Evolutionary conservation across 2,329 filamentous ascomycete genomes (phyloP).

Genomic region (Huntiella moniliformis): DNA sequence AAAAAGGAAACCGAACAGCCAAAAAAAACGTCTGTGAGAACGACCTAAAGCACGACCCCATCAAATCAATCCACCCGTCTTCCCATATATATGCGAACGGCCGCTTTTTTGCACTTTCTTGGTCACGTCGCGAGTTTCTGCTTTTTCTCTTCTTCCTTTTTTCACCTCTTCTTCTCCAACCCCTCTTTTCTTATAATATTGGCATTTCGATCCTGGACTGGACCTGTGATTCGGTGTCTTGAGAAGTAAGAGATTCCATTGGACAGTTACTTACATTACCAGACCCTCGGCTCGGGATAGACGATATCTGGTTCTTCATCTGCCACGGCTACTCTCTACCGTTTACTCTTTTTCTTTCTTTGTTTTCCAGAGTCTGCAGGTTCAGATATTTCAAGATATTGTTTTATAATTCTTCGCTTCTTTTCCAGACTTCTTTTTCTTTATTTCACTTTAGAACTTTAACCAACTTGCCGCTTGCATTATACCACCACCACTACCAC

Average conservation of each 20-base stretch:
- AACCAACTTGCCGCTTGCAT: not conserved
- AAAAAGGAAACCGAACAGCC: not conserved
- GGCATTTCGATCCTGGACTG: not conserved
- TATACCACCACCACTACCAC: no score
- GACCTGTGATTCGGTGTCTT: no score
- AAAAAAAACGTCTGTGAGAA: not conserved
- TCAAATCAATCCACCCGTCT: no score
- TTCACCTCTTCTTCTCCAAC: conserved; percentile 14
- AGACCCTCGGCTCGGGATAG: no score
- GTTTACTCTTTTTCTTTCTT: not conserved
- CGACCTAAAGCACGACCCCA: no score
- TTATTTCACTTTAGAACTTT: not conserved
- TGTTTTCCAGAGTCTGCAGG: not conserved
- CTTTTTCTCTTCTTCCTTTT: conserved; percentile 13
- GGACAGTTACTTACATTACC: no score
- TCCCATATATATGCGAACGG: no score
- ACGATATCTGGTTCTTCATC: not conserved
- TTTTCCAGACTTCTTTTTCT: not conserved
- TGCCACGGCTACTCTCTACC: not conserved
- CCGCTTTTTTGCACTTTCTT: conserved; percentile 3
- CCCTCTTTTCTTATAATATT: conserved; percentile 6
- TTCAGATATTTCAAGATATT: conserved; percentile 13
- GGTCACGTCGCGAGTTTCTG: conserved; percentile 8
- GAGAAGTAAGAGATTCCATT: no score
- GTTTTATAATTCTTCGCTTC: conserved; percentile 6